These are phyloP conservation scores for Eucalyptus microcorys DNA, from an alignment of 345 rosid species.

Conservation along the genomic window DNA sequence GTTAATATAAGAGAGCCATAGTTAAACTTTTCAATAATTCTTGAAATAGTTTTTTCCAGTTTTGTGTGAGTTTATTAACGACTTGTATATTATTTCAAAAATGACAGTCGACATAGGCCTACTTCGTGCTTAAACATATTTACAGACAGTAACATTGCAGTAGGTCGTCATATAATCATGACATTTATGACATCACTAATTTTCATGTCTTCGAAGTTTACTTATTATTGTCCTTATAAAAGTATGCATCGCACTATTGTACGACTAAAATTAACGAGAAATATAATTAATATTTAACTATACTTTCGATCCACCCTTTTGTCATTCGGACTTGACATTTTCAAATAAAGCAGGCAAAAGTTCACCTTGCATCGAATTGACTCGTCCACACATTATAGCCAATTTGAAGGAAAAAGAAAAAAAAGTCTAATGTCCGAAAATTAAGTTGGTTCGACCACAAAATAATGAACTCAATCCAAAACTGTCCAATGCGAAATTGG, in stretches of 20 bases:
- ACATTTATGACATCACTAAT: background rate
- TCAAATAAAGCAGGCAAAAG: background rate
- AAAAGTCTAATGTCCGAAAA: background rate
- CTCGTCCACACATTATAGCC: background rate
- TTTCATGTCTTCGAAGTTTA: background rate
- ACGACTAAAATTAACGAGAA: background rate
- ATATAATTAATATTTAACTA: too few species aligned
- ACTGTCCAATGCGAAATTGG: background rate
- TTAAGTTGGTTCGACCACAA: background rate
- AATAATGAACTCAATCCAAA: background rate
- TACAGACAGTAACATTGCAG: background rate
- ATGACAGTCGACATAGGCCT: background rate
- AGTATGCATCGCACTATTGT: background rate
- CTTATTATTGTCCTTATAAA: background rate
- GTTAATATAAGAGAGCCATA: background rate
- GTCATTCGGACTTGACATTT: background rate
- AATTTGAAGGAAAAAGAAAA: background rate
- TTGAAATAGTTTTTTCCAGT: background rate
- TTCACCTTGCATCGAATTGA: background rate
- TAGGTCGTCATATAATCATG: background rate
- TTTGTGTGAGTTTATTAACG: background rate
- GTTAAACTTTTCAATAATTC: background rate
- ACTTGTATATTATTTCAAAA: background rate
- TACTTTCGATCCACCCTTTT: background rate
- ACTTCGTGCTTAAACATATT: background rate